Evolutionary conservation across 2,329 filamentous ascomycete species (phyloP).

Genomic region (Emericellopsis cladophorae): DNA sequence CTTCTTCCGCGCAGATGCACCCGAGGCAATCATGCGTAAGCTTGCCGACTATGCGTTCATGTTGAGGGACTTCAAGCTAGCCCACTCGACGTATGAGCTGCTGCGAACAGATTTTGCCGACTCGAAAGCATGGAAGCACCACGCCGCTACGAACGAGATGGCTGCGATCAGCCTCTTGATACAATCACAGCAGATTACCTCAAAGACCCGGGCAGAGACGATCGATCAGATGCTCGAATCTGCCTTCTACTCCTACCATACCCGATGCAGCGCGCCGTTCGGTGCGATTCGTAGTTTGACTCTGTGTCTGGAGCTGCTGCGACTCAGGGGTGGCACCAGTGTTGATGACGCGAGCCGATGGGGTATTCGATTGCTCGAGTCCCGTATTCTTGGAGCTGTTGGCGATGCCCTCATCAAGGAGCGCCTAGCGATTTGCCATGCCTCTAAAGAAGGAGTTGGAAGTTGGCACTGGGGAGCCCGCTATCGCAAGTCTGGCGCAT

Average conservation of each 20-base stretch:
- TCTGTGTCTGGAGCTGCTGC: conserved; percentile 69
- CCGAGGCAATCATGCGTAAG: conserved; percentile 86
- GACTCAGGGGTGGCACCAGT: conserved; percentile 64
- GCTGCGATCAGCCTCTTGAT: conserved; percentile 74
- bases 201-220: conserved; percentile 67
- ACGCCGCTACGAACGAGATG: conserved; percentile 94
- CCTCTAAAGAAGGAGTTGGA: conserved; percentile 55
- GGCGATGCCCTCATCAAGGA: conserved; percentile 79
- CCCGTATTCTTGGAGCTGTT: conserved; percentile 58
- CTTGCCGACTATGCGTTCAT: conserved; percentile 94
- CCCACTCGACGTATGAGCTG: conserved; percentile 84
- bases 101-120: conserved; percentile 80
- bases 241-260: conserved; percentile 84
- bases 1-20: conserved; percentile 71
- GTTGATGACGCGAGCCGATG: conserved; percentile 81
- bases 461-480: conserved; percentile 58
- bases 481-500: conserved; percentile 76
- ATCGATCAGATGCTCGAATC: conserved; percentile 82
- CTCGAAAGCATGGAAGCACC: conserved; percentile 94
- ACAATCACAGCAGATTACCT: conserved; percentile 55
- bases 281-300: conserved; percentile 68
- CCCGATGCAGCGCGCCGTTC: conserved; percentile 67
- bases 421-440: conserved; percentile 74
- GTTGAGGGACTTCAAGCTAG: conserved; percentile 90
- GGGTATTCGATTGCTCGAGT: conserved; percentile 70